phyloP scores from a whole-genome alignment of 1,284 basidiomycete species.

The Coniophora puteana region DNA sequence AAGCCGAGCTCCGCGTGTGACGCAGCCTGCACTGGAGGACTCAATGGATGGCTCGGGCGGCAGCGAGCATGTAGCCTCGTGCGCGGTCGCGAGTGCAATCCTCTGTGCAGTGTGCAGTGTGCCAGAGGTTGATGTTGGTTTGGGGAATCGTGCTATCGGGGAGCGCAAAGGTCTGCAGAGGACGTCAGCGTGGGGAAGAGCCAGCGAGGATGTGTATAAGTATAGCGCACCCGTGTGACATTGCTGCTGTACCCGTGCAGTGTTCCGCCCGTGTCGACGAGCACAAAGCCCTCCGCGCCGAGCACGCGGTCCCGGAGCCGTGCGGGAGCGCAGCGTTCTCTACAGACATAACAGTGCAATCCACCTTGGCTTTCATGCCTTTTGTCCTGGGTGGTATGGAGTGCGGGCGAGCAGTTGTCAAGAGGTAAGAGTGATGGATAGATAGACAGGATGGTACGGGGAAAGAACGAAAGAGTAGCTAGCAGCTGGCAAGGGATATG shows the following conservation, averaged over 20 bases:
- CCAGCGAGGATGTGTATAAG: background rate
- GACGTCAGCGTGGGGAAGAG: constrained; percentile 1
- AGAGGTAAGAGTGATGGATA: too few relatives aligned
- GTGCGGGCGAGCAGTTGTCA: too few relatives aligned
- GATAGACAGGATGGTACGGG: too few relatives aligned
- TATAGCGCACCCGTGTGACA: constrained; percentile 62
- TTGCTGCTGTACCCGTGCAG: constrained; percentile 77
- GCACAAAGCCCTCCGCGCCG: constrained; percentile 55
- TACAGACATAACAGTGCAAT: too few relatives aligned
- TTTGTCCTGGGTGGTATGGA: too few relatives aligned
- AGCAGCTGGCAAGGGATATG: too few relatives aligned
- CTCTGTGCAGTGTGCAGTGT: constrained; percentile 62
- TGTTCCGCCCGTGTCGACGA: constrained; percentile 75
- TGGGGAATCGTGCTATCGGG: constrained; percentile 49
- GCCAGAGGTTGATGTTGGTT: constrained; percentile 62
- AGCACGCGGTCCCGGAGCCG: constrained; percentile 67
- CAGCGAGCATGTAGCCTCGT: too few relatives aligned
- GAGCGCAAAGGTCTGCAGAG: constrained; percentile 65
- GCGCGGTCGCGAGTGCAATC: constrained; percentile 47
- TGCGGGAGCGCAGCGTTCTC: constrained; percentile 86
- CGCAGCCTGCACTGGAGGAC: too few relatives aligned
- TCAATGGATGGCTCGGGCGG: too few relatives aligned
- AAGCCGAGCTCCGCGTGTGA: too few relatives aligned
- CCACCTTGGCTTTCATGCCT: too few relatives aligned
- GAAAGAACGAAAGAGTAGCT: too few relatives aligned